Evolutionary conservation across 257 asterid species (phyloP).

Genomic region (Primulina eburnea): DNA sequence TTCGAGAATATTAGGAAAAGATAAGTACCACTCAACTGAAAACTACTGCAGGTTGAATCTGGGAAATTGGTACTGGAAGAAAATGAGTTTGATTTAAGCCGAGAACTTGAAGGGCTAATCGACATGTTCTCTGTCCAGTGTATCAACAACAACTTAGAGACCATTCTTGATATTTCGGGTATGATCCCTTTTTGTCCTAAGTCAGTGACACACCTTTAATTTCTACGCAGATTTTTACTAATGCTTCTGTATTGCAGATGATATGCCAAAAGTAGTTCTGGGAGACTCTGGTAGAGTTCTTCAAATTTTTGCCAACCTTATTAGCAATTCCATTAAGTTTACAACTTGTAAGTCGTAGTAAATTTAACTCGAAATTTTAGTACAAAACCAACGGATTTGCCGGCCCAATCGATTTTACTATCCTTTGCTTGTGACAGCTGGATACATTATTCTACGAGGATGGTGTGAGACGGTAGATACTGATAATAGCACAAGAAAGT

Average conservation of each 20-base stretch:
- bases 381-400: background rate
- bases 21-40: conserved; percentile 8
- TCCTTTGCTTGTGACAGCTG: conserved; percentile 50
- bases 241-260: conserved; percentile 48
- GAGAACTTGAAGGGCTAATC: conserved; percentile 92
- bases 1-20: background rate
- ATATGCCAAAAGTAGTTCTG: conserved; percentile 76
- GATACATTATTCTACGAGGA: conserved; percentile 73
- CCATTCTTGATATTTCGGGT: conserved; percentile 88
- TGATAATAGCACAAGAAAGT: conserved; percentile 30
- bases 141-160: conserved; percentile 81
- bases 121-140: conserved; percentile 95
- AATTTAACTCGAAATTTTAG: background rate
- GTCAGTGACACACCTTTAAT: background rate
- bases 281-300: conserved; percentile 95
- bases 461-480: conserved; percentile 69
- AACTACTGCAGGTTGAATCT: conserved; percentile 76
- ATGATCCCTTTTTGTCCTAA: conserved; percentile 14
- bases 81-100: conserved; percentile 77
- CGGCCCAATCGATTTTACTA: background rate
- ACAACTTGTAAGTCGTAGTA: conserved; percentile 59
- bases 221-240: conserved; percentile 7
- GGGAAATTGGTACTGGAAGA: conserved; percentile 87
- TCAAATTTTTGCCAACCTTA: conserved; percentile 78
- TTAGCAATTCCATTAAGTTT: conserved; percentile 86